These are phyloP conservation scores for Pholiota molesta DNA, from an alignment of 768 basidiomycete species.

Conservation along the genomic window DNA sequence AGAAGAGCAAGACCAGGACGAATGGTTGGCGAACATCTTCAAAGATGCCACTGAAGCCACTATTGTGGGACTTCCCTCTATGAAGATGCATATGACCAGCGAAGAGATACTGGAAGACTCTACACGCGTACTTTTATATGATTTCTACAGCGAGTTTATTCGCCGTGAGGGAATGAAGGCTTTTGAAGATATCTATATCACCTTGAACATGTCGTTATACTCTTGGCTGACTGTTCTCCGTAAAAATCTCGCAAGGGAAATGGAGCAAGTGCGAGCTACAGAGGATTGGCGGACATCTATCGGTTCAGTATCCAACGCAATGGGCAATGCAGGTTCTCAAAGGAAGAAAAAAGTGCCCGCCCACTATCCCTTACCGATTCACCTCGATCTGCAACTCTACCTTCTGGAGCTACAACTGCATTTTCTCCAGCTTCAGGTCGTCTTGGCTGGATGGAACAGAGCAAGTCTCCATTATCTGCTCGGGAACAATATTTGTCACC, in stretches of 20 bases:
- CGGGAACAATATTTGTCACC: slow-evolving; percentile 22
- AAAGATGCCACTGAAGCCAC: slow-evolving; percentile 68
- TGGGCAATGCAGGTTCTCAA: slow-evolving; percentile 23
- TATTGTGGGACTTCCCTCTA: slow-evolving; percentile 80
- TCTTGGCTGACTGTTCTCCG: slow-evolving; percentile 80
- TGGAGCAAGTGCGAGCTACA: slow-evolving; percentile 70
- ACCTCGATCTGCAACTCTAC: slow-evolving; percentile 35
- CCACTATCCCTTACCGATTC: slow-evolving; percentile 32
- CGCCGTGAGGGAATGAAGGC: slow-evolving; percentile 54
- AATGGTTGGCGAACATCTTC: slow-evolving; percentile 65
- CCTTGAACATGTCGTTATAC: slow-evolving; percentile 80
- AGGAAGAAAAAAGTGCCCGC: slow-evolving; percentile 42
- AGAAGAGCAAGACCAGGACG: slow-evolving; percentile 40
- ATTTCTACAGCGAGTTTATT: slow-evolving; percentile 73
- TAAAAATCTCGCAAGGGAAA: slow-evolving; percentile 74
- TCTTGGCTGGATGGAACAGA: slow-evolving; percentile 19
- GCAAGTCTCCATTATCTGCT: slow-evolving; percentile 21
- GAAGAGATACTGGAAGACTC: slow-evolving; percentile 53
- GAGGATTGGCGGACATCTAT: slow-evolving; percentile 54
- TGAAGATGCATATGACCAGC: slow-evolving; percentile 81
- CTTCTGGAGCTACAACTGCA: slow-evolving; percentile 19
- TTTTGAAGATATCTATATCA: slow-evolving; percentile 81
- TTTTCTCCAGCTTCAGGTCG: slow-evolving; percentile 32
- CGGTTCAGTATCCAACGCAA: slow-evolving; percentile 30
- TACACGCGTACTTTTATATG: slow-evolving; percentile 54